A percentile compares a stretch with the other conserved stretches of the same genome.
phyloP scores from a whole-genome alignment of 2,329 filamentous ascomycete species.

The Microcyclosporella mali region DNA sequence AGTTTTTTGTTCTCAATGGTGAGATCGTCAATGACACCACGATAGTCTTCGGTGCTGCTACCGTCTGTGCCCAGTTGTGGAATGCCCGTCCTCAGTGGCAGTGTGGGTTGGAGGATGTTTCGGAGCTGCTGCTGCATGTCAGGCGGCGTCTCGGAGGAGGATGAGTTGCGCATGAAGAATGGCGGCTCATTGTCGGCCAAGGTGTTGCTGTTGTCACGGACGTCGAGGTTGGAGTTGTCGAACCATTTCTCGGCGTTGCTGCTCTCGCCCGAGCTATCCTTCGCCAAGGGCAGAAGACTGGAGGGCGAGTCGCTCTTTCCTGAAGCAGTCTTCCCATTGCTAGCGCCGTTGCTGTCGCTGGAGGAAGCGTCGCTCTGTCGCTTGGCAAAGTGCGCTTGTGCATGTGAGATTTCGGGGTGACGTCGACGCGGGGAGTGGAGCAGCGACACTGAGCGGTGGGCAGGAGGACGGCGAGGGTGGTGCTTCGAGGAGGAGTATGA shows the following conservation, averaged over 20 bases:
- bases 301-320: constrained; percentile 32
- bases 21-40: constrained; percentile 80
- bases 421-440: constrained; percentile 33
- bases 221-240: constrained; percentile 46
- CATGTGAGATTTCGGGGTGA: neutral
- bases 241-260: constrained; percentile 50
- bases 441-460: constrained; percentile 43
- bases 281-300: constrained; percentile 34
- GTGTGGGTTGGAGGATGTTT: constrained; percentile 11
- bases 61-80: constrained; percentile 39
- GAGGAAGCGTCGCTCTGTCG: constrained; percentile 21
- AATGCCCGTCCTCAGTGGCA: constrained; percentile 32
- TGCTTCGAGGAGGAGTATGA: constrained; percentile 4
- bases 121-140: constrained; percentile 19
- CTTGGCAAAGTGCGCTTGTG: too few species aligned
- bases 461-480: constrained; percentile 36
- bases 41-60: constrained; percentile 66
- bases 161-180: constrained; percentile 35
- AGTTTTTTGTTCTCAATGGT: constrained; percentile 77
- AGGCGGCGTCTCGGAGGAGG: constrained; percentile 40
- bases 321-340: constrained; percentile 3
- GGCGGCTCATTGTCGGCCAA: constrained; percentile 42
- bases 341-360: constrained; percentile 8
- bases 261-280: constrained; percentile 45
- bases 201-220: constrained; percentile 32